Percentiles rank a stretch among this genome's conserved stretches.
These are phyloP conservation scores for Pichia occidentalis DNA, from an alignment of 805 yeast genomes.

Conservation along the genomic window DNA sequence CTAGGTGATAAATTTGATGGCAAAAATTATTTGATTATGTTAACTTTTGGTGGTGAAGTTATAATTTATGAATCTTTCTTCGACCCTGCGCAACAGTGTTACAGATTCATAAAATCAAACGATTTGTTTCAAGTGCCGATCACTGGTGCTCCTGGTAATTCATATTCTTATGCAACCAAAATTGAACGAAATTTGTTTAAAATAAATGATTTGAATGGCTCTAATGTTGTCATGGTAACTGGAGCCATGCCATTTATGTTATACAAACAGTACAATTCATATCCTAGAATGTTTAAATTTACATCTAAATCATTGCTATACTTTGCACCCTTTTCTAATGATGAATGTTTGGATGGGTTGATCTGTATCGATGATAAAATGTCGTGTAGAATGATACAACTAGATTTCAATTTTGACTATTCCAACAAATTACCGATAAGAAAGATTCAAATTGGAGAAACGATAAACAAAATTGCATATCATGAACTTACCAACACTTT, in stretches of 20 bases:
- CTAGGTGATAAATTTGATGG: constrained; percentile 52
- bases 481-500: constrained; percentile 61
- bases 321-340: constrained; percentile 44
- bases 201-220: constrained; percentile 51
- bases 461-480: constrained; percentile 59
- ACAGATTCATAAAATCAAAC: constrained; percentile 36
- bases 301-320: constrained; percentile 61
- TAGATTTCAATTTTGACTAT: constrained; percentile 42
- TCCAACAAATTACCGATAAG: constrained; percentile 56
- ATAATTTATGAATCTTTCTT: constrained; percentile 54
- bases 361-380: constrained; percentile 66
- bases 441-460: constrained; percentile 47
- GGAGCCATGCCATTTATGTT: constrained; percentile 70
- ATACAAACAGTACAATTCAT: constrained; percentile 55
- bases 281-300: constrained; percentile 61
- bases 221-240: constrained; percentile 58
- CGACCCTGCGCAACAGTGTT: constrained; percentile 34
- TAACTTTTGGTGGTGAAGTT: constrained; percentile 80
- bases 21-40: constrained; percentile 60
- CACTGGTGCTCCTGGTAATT: constrained; percentile 78
- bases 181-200: constrained; percentile 64
- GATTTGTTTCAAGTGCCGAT: constrained; percentile 39
- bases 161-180: constrained; percentile 59
- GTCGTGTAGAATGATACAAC: constrained; percentile 56
- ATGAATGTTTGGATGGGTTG: constrained; percentile 39